These are phyloP conservation scores for Penicillium sp. DNA, from an alignment of 2,329 filamentous ascomycete genomes.

Conservation along the genomic window DNA sequence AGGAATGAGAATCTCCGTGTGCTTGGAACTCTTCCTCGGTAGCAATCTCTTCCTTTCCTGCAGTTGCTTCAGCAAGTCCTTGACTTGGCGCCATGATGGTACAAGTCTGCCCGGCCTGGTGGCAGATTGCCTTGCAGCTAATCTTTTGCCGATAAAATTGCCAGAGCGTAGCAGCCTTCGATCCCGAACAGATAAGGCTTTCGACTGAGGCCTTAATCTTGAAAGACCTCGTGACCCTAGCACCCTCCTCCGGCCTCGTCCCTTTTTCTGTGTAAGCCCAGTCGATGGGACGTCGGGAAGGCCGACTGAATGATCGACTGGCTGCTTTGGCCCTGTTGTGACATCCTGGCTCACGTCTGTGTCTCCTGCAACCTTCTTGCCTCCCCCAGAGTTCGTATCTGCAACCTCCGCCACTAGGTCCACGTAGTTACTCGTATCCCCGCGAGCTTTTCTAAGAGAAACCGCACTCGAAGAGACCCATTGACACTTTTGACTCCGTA, in stretches of 20 bases:
- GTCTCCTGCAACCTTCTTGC: no score
- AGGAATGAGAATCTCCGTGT: conserved; percentile 33
- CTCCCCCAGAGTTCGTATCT: not conserved
- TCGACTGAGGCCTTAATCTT: not conserved
- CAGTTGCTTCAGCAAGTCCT: conserved; percentile 26
- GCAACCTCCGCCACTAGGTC: not conserved
- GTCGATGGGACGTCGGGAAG: not conserved
- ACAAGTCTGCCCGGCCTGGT: not conserved
- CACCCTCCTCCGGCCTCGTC: not conserved
- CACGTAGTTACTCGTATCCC: not conserved
- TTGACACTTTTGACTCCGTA: conserved; percentile 17
- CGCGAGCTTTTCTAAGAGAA: not conserved
- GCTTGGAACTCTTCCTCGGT: conserved; percentile 13
- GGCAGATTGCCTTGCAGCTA: not conserved
- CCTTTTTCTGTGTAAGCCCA: not conserved
- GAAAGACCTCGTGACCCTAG: not conserved
- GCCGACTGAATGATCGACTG: not conserved
- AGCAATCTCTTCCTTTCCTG: conserved; percentile 16
- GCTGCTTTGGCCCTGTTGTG: not conserved
- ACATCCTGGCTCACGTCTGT: not conserved
- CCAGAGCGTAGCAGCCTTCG: conserved; percentile 28
- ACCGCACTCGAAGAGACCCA: conserved; percentile 23
- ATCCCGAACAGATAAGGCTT: conserved; percentile 24
- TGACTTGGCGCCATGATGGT: conserved; percentile 26
- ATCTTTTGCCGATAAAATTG: not conserved